Evolutionary conservation across 345 rosid genomes (phyloP).

Genomic region (Moringa oleifera): DNA sequence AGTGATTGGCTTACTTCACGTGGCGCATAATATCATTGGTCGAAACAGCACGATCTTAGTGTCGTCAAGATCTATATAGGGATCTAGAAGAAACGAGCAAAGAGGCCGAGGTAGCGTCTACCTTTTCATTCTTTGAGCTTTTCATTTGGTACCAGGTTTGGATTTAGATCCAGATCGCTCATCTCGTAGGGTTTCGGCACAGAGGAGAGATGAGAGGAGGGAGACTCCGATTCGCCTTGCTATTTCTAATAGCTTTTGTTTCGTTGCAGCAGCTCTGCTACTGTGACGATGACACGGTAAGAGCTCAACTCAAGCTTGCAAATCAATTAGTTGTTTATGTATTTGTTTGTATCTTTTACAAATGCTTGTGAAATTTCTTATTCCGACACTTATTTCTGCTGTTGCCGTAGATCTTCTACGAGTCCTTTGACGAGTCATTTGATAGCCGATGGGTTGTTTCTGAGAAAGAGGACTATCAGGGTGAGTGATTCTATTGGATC

Average conservation of each 20-base stretch:
- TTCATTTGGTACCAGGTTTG: conserved; percentile 5
- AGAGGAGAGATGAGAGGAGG: conserved; percentile 28
- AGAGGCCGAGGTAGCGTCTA: neutral
- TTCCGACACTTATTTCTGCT: neutral
- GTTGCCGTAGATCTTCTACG: conserved; percentile 43
- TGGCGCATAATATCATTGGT: conserved; percentile 32
- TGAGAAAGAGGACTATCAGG: conserved; percentile 45
- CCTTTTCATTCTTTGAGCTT: neutral
- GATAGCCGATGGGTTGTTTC: conserved; percentile 58
- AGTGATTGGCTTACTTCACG: conserved; percentile 18
- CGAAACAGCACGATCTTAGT: conserved; percentile 19
- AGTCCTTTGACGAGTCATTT: conserved; percentile 48
- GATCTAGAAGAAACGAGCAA: neutral
- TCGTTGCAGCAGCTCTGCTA: conserved; percentile 45
- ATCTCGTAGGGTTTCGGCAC: conserved; percentile 11
- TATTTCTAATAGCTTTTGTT: conserved; percentile 39
- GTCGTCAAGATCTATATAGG: conserved; percentile 20
- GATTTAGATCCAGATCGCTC: conserved; percentile 7
- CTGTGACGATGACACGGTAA: conserved; percentile 52
- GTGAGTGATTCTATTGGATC: conserved; percentile 14
- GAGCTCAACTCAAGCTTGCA: neutral
- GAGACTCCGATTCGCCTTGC: conserved; percentile 34
- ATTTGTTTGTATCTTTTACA: too few species aligned
- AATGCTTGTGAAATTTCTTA: neutral
- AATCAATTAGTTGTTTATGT: neutral